phyloP scores from a whole-genome alignment of 1,139 yeast genomes.

The Yamadazyma mexicana region DNA sequence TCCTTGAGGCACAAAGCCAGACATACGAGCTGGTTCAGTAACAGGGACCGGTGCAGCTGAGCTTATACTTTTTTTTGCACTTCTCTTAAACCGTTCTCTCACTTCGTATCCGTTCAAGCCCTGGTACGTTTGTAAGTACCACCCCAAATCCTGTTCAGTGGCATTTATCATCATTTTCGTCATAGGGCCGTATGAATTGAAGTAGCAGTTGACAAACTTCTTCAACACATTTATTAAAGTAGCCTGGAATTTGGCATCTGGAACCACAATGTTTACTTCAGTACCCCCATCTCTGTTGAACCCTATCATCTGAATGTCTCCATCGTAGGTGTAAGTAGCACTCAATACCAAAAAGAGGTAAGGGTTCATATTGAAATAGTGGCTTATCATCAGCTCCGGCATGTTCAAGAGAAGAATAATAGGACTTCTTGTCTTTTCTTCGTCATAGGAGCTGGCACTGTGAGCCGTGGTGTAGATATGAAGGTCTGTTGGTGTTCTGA shows the following conservation, averaged over 20 bases:
- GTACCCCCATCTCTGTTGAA: constrained; percentile 24
- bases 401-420: constrained; percentile 66
- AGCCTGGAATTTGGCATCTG: constrained; percentile 21
- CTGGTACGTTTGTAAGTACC: constrained; percentile 16
- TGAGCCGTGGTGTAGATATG: constrained; percentile 79
- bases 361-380: constrained; percentile 26
- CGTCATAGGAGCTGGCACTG: constrained; percentile 55
- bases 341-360: constrained; percentile 27
- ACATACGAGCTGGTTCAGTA: no score
- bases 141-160: constrained; percentile 25
- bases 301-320: constrained; percentile 30
- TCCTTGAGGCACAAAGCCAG: no score
- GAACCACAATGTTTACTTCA: constrained; percentile 25
- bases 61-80: neutral
- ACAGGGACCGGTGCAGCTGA: no score
- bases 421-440: constrained; percentile 62
- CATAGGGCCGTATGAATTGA: constrained; percentile 22
- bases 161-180: constrained; percentile 25
- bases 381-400: constrained; percentile 22
- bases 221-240: constrained; percentile 20
- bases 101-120: constrained; percentile 13
- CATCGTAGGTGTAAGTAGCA: constrained; percentile 29
- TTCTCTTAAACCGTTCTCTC: constrained; percentile 14
- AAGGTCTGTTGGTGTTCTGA: constrained; percentile 46
- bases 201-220: constrained; percentile 21